Evolutionary conservation across 768 basidiomycete species (phyloP).

Genomic region (Cubamyces sp.): DNA sequence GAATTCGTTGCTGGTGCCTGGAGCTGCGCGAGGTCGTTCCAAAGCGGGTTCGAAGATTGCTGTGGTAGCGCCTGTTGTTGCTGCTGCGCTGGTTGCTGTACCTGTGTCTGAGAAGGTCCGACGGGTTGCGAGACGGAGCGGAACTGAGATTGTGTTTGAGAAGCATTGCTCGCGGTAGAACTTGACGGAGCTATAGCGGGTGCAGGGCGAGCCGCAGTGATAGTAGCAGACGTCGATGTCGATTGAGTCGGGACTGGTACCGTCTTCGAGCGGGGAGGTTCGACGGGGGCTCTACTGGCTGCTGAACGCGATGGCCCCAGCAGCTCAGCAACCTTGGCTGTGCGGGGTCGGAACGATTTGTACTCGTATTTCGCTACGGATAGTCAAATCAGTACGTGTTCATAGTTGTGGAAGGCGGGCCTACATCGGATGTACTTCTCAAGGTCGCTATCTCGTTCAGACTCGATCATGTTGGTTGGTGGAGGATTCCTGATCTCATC

Average conservation of each 20-base stretch:
- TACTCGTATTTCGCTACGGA: conserved; percentile 79
- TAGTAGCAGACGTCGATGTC: conserved; percentile 3
- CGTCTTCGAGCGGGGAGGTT: conserved; percentile 30
- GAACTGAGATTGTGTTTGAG: conserved; percentile 21
- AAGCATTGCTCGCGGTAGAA: background rate
- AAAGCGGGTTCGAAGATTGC: conserved; percentile 22
- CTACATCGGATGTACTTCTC: conserved; percentile 88
- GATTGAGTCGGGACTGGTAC: conserved; percentile 23
- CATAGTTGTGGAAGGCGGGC: conserved; percentile 29
- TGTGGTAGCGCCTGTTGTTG: conserved; percentile 14
- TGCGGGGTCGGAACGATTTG: conserved; percentile 59
- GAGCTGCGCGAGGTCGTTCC: conserved; percentile 33
- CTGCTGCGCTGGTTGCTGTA: conserved; percentile 1
- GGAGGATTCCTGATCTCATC: conserved; percentile 83
- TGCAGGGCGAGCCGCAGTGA: conserved; percentile 4
- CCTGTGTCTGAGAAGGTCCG: conserved; percentile 3
- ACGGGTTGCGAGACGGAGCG: conserved; percentile 44
- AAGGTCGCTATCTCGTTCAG: conserved; percentile 85
- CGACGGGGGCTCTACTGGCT: conserved; percentile 17
- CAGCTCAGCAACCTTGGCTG: conserved; percentile 34
- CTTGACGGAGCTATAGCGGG: conserved; percentile 11
- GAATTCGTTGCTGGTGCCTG: conserved; percentile 29
- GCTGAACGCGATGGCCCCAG: conserved; percentile 38
- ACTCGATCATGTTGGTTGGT: conserved; percentile 76
- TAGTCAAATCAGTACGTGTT: background rate